A percentile compares a stretch with the other conserved stretches of the same genome.
Conservation (phyloP, 2,329 filamentous ascomycete genomes). For the Microsporum ferrugineum region DNA sequence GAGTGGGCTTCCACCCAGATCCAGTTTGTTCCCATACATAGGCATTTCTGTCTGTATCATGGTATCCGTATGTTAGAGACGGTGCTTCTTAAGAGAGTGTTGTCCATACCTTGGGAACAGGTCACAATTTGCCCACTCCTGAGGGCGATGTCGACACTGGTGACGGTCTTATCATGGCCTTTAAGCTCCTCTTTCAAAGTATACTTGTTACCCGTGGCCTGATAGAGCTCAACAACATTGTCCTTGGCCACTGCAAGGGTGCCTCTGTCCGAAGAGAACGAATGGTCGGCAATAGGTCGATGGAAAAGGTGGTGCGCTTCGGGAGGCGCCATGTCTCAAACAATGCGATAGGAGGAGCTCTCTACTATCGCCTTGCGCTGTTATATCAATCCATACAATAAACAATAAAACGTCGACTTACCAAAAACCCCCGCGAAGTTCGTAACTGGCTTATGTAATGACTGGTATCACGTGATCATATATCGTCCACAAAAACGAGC, state of each 20-base stretch:
- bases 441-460: background rate
- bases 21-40: slow-evolving; percentile 96
- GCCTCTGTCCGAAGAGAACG: slow-evolving; percentile 83
- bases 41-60: slow-evolving; percentile 71
- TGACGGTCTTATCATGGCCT: slow-evolving; percentile 94
- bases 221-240: slow-evolving; percentile 79
- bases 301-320: slow-evolving; percentile 97
- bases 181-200: slow-evolving; percentile 83
- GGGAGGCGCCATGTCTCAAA: slow-evolving; percentile 59
- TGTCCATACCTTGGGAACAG: slow-evolving; percentile 70
- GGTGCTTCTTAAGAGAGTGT: background rate
- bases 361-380: slow-evolving; percentile 68
- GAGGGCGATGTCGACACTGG: slow-evolving; percentile 88
- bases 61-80: background rate
- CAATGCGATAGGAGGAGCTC: slow-evolving; percentile 81
- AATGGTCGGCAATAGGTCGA: slow-evolving; percentile 91
- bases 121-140: slow-evolving; percentile 88
- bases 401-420: background rate
- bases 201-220: slow-evolving; percentile 60
- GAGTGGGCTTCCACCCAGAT: slow-evolving; percentile 86
- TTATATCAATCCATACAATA: background rate
- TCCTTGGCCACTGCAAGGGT: slow-evolving; percentile 87
- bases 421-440: background rate
- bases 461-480: background rate
- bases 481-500: background rate